These are phyloP conservation scores for Colletotrichum melonis DNA, from an alignment of 2,329 filamentous ascomycete genomes.

Conservation along the genomic window DNA sequence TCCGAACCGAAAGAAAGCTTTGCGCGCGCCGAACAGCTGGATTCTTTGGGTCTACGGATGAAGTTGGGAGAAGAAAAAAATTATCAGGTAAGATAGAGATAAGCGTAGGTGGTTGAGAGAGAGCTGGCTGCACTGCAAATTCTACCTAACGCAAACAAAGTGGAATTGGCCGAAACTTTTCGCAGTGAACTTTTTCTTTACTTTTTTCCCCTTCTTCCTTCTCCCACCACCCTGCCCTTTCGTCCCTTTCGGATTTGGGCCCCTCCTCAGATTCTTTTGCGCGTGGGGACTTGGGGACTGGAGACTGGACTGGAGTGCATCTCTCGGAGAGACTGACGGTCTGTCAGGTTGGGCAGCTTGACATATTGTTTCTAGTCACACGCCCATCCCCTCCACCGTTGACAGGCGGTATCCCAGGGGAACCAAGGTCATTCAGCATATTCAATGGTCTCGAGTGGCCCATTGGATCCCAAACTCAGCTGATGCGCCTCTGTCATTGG, in stretches of 20 bases:
- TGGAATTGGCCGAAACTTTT: slow-evolving; percentile 34
- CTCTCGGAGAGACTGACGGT: neutral
- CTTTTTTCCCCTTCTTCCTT: neutral
- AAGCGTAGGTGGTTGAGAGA: neutral
- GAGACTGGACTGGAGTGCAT: slow-evolving; percentile 26
- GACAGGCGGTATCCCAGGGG: slow-evolving; percentile 29
- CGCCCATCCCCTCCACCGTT: neutral
- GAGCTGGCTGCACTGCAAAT: slow-evolving; percentile 16
- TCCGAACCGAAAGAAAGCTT: slow-evolving; percentile 4
- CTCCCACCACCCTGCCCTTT: neutral
- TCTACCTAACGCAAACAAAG: slow-evolving; percentile 23
- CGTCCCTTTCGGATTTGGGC: neutral
- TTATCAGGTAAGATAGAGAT: neutral
- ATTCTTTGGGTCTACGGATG: neutral
- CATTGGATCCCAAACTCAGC: slow-evolving; percentile 40
- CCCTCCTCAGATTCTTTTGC: slow-evolving; percentile 11
- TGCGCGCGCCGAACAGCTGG: slow-evolving; percentile 7
- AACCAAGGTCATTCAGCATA: slow-evolving; percentile 16
- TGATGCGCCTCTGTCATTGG: slow-evolving; percentile 42
- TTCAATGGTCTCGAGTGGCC: slow-evolving; percentile 3
- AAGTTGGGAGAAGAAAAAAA: neutral
- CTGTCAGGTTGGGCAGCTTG: slow-evolving; percentile 28
- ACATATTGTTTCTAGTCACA: slow-evolving; percentile 23
- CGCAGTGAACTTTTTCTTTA: slow-evolving; percentile 17
- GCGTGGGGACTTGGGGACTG: slow-evolving; percentile 18